Evolutionary conservation across 768 basidiomycete genomes (phyloP).

Genomic region (Amanita thiersii): DNA sequence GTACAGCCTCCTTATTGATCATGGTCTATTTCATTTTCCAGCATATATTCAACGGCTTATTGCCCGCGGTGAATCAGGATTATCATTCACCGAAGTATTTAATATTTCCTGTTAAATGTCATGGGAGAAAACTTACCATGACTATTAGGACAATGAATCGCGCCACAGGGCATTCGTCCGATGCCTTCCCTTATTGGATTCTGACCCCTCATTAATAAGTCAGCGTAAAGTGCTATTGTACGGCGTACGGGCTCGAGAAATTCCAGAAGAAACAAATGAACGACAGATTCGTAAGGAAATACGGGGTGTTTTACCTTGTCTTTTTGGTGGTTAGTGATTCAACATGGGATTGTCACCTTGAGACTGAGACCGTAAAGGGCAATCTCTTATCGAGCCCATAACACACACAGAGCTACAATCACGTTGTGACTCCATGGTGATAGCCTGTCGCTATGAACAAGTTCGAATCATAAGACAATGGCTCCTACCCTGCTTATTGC

Average conservation of each 20-base stretch:
- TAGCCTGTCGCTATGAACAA: slow-evolving; percentile 67
- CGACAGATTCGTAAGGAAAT: slow-evolving; percentile 67
- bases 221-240: slow-evolving; percentile 68
- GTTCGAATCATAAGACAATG: slow-evolving; percentile 62
- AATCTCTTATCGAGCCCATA: slow-evolving; percentile 14
- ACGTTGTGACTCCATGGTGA: slow-evolving; percentile 37
- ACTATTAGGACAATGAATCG: slow-evolving; percentile 36
- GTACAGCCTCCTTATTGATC: slow-evolving; percentile 64
- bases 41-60: slow-evolving; percentile 76
- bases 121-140: slow-evolving; percentile 10
- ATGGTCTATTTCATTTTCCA: slow-evolving; percentile 66
- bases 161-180: slow-evolving; percentile 63
- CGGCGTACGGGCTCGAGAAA: slow-evolving; percentile 60
- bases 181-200: slow-evolving; percentile 63
- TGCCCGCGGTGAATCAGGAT: slow-evolving; percentile 62
- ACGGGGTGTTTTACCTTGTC: slow-evolving; percentile 49
- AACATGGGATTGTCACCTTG: neutral
- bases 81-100: slow-evolving; percentile 46
- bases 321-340: slow-evolving; percentile 50
- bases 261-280: slow-evolving; percentile 64
- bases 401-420: slow-evolving; percentile 31
- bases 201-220: slow-evolving; percentile 49
- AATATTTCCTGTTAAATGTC: neutral
- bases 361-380: slow-evolving; percentile 23
- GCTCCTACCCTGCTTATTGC: slow-evolving; percentile 65